A percentile compares a stretch with the other conserved stretches of the same genome.
Conservation (phyloP, 371 early-diverging fungal genomes). For the Modicella reniformis region DNA sequence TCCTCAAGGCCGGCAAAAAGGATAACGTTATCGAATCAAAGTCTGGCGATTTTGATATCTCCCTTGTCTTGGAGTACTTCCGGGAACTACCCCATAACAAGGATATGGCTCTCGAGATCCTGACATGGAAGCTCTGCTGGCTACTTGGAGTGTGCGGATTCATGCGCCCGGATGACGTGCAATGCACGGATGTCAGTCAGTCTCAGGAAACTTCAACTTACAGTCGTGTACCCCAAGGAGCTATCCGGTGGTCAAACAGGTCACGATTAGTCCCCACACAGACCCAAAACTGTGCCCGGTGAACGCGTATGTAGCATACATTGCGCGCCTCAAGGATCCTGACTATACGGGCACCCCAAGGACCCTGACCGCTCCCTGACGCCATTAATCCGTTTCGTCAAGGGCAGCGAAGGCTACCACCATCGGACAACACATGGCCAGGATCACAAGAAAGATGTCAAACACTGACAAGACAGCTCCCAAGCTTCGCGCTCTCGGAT, state of each 20-base stretch:
- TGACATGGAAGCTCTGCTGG: conserved; percentile 13
- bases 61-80: not conserved
- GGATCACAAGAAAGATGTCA: too few species aligned
- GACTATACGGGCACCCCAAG: conserved; percentile 1
- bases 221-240: conserved; percentile 14
- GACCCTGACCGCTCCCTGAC: not conserved
- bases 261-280: not conserved
- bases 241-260: conserved; percentile 7
- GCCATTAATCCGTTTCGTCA: conserved; percentile 9
- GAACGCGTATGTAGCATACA: not conserved
- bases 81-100: not conserved
- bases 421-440: too few species aligned
- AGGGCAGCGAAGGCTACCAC: too few species aligned
- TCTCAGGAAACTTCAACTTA: not conserved
- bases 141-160: conserved; percentile 16
- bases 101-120: not conserved
- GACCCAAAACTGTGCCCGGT: conserved; percentile 1
- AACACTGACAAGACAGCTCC: too few species aligned
- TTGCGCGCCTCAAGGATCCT: not conserved
- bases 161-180: conserved; percentile 11
- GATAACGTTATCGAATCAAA: not conserved
- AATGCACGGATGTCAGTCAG: not conserved
- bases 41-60: not conserved
- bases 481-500: conserved; percentile 24
- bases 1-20: not conserved